Evolutionary conservation across 352 stramenopile species (phyloP).

Genomic region (Phytophthora sojae): DNA sequence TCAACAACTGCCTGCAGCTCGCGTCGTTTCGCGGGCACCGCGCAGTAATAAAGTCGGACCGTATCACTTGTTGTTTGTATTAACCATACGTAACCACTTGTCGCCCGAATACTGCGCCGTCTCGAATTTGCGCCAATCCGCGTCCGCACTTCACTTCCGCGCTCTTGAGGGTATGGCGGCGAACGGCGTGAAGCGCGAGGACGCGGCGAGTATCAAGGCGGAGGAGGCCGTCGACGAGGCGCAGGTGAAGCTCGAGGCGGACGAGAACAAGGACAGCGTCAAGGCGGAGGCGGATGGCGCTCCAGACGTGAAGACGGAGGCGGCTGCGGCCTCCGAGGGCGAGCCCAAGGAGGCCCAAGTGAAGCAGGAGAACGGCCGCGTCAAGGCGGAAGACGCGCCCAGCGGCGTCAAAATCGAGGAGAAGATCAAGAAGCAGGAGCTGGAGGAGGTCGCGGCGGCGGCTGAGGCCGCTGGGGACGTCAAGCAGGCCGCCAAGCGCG

Average conservation of each 20-base stretch:
- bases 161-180: slow-evolving; percentile 22
- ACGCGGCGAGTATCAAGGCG: slow-evolving; percentile 19
- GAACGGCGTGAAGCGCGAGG: slow-evolving; percentile 37
- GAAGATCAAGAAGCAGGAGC: slow-evolving; percentile 38
- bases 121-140: slow-evolving; percentile 22
- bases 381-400: slow-evolving; percentile 23
- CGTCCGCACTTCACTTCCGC: background rate
- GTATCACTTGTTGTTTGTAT: slow-evolving; percentile 5
- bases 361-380: slow-evolving; percentile 29
- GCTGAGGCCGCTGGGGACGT: background rate
- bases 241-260: slow-evolving; percentile 25
- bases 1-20: slow-evolving; percentile 18
- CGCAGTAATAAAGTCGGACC: slow-evolving; percentile 17
- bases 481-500: slow-evolving; percentile 20
- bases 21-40: slow-evolving; percentile 27
- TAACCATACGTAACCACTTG: background rate
- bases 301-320: slow-evolving; percentile 23
- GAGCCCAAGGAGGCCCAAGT: slow-evolving; percentile 11
- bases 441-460: background rate
- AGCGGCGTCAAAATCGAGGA: slow-evolving; percentile 35
- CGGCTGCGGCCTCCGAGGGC: background rate
- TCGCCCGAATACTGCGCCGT: slow-evolving; percentile 11
- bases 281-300: slow-evolving; percentile 23
- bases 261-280: slow-evolving; percentile 36
- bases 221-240: slow-evolving; percentile 20